These are phyloP conservation scores for Saitozyma podzolica DNA, from an alignment of 768 basidiomycete species.

Conservation along the genomic window DNA sequence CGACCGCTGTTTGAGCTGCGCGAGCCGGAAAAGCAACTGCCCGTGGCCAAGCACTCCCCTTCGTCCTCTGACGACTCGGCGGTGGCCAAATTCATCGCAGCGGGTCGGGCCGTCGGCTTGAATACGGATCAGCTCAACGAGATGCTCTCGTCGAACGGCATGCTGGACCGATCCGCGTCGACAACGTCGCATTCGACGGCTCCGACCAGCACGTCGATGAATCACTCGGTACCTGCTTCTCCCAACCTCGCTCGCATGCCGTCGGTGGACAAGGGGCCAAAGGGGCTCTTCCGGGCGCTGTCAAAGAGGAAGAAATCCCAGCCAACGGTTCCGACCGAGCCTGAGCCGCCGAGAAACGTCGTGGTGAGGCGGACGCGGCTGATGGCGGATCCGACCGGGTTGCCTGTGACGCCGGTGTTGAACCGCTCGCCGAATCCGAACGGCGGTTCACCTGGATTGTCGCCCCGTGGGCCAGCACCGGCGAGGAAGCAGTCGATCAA, in stretches of 20 bases:
- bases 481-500: conserved; percentile 40
- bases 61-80: conserved; percentile 24
- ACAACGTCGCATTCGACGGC: conserved; percentile 7
- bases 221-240: no score
- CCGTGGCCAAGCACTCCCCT: conserved; percentile 7
- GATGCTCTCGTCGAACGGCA: conserved; percentile 33
- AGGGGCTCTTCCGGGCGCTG: conserved; percentile 33
- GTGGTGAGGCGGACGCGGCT: conserved; percentile 29
- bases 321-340: not conserved
- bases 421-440: not conserved
- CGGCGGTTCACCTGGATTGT: not conserved
- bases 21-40: not conserved
- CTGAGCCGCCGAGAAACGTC: conserved; percentile 4
- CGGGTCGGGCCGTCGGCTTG: conserved; percentile 35
- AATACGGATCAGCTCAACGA: conserved; percentile 30
- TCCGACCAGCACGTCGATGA: conserved; percentile 2
- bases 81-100: conserved; percentile 34
- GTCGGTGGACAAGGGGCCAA: conserved; percentile 14
- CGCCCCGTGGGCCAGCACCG: no score
- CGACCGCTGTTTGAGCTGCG: not conserved
- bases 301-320: conserved; percentile 25
- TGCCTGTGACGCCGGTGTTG: not conserved
- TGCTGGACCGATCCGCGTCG: conserved; percentile 16
- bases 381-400: conserved; percentile 12
- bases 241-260: not conserved